Conservation (phyloP, 192 early-diverging fungal species). For the Backusella morwellensis region DNA sequence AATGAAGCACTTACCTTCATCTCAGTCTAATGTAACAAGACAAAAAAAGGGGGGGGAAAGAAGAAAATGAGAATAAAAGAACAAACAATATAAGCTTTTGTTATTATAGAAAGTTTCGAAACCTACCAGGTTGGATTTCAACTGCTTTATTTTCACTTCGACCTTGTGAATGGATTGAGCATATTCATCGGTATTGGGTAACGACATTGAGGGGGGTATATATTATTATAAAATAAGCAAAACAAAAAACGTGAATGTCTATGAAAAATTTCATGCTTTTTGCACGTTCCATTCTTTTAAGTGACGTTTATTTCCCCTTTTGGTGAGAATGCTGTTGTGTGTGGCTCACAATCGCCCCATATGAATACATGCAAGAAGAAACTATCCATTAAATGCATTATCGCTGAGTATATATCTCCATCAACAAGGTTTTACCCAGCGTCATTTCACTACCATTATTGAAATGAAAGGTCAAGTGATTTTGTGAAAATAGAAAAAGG, state of each 20-base stretch:
- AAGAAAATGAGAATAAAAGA: background rate
- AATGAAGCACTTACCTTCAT: background rate
- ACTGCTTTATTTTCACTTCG: constrained; percentile 5
- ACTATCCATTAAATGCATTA: too few species aligned
- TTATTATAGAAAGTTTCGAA: background rate
- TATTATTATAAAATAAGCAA: background rate
- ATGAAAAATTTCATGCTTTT: background rate
- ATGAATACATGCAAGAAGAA: background rate
- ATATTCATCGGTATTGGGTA: background rate
- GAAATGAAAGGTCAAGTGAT: too few species aligned
- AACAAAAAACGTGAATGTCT: background rate
- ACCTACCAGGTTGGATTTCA: constrained; percentile 8
- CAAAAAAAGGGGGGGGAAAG: background rate
- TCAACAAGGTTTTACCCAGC: too few species aligned
- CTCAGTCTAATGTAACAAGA: background rate
- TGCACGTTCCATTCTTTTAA: background rate
- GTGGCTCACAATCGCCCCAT: too few species aligned
- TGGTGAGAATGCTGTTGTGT: background rate
- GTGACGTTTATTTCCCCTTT: background rate
- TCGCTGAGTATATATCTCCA: too few species aligned
- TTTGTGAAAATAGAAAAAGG: too few species aligned
- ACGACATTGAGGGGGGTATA: background rate
- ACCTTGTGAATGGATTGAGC: background rate
- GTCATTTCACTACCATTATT: too few species aligned
- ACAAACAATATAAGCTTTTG: background rate